Evolutionary conservation across 2,329 filamentous ascomycete species (phyloP), one percentile per base, ranked within the genome.

Genomic region (Colletotrichum lentis): DNA sequence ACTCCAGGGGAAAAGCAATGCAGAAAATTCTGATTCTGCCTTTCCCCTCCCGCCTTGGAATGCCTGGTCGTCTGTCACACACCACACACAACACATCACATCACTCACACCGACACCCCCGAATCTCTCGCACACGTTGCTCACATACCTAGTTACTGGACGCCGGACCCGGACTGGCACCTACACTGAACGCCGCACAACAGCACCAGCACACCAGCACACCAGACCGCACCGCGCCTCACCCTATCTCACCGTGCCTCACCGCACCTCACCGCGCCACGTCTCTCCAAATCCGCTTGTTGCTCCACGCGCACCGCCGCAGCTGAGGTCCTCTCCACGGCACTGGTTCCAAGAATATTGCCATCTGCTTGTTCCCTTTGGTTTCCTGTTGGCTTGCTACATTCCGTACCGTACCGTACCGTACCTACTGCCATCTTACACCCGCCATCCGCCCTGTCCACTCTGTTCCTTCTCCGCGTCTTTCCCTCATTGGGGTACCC

Each of bases 221-320:
- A 35, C 46, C 58, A 8, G 27, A 31, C 27, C 27, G 27, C 27
- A 31, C 52, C 35, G 20, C 46, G 31, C 39, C 24, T 39, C n/a
- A n/a, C n/a, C n/a, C n/a, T n/a, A n/a, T n/a, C 39, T 20, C 39
- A 14, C 39, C 20, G n/a, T 41, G 22, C 61, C 24, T 31, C 27
- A 22, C 52, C 24, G 20, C 22, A 24, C 46, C 39, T 20, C 39
- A 14, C 39, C 27, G n/a, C 31, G 27, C 53, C 35, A 27, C 53
- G 49, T 31, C 55, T 37, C 37, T 41, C 22, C 14, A 47, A 57
- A 61, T 50, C 54, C 64, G 61, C 64, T 63, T 67, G 61, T 24
- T 67, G 60, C 64, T 67, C 64, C 64, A 67, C 64, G 64, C 64
- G 46, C 60, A 49, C 64, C 60, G 53, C 41, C 46, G 64, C 35